Evolutionary conservation across 2,329 filamentous ascomycete genomes (phyloP).

Genomic region (Aspergillus versicolor): DNA sequence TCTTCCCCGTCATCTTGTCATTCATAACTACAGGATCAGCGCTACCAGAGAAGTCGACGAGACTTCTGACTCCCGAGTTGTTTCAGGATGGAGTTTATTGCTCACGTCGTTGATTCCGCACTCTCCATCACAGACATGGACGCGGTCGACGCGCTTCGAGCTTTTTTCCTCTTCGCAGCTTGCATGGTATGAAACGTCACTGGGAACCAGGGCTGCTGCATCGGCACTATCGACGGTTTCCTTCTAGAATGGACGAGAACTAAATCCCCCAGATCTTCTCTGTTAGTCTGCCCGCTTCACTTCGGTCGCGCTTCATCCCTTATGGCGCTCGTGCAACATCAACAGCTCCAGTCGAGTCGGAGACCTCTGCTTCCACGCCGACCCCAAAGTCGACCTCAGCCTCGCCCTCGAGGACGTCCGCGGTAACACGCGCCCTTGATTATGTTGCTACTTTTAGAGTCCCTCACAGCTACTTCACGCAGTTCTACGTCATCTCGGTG

Average conservation of each 20-base stretch:
- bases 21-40: background rate
- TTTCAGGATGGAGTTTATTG: conserved; percentile 14
- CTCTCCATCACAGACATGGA: conserved; percentile 28
- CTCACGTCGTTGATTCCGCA: conserved; percentile 12
- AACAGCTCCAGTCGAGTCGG: conserved; percentile 18
- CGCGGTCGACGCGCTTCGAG: conserved; percentile 34
- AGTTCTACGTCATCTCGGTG: conserved; percentile 79
- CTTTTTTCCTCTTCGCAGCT: conserved; percentile 38
- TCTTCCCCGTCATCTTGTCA: background rate
- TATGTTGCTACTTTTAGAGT: conserved; percentile 59
- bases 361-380: conserved; percentile 12
- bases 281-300: conserved; percentile 50
- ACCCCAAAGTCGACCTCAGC: conserved; percentile 7
- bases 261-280: conserved; percentile 45
- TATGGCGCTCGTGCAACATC: conserved; percentile 57
- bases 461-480: conserved; percentile 84
- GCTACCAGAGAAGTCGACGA: background rate
- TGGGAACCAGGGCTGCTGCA: background rate
- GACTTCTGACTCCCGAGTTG: background rate
- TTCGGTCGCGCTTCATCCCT: conserved; percentile 57
- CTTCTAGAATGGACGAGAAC: conserved; percentile 20
- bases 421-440: conserved; percentile 44
- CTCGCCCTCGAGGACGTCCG: conserved; percentile 14
- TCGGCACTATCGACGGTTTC: conserved; percentile 2
- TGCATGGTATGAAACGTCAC: conserved; percentile 34